A percentile compares a stretch with the other conserved stretches of the same genome.
Conservation (phyloP, 139 green algal genomes). For the Mychonastes homosphaera region DNA sequence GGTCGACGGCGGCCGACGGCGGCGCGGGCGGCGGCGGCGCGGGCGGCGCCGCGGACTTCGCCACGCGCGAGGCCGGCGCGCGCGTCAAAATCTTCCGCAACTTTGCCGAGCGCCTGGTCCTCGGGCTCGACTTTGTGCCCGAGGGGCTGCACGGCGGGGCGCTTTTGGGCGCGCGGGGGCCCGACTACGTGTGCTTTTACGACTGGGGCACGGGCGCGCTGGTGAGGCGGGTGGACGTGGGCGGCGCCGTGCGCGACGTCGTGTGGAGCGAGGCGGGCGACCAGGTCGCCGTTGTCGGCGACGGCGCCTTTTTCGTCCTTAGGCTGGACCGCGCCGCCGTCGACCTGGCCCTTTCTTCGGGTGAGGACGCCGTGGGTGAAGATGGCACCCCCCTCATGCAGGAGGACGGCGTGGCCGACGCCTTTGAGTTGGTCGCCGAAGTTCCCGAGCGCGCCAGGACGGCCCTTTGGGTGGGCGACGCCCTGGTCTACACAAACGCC, state of each 20-base stretch:
- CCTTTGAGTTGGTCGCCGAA: slow-evolving; percentile 93
- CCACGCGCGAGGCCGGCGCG: slow-evolving; percentile 54
- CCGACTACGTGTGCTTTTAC: slow-evolving; percentile 94
- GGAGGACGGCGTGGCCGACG: slow-evolving; percentile 90
- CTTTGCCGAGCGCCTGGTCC: slow-evolving; percentile 60
- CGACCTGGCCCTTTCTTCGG: slow-evolving; percentile 40
- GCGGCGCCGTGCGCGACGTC: slow-evolving; percentile 48
- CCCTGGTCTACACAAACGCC: slow-evolving; percentile 97
- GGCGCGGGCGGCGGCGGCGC: no score
- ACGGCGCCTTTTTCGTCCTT: slow-evolving; percentile 81
- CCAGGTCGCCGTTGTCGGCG: slow-evolving; percentile 68
- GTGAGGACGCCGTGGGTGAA: slow-evolving; percentile 38
- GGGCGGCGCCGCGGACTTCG: no score
- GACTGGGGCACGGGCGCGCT: slow-evolving; percentile 77
- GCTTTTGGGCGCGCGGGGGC: slow-evolving; percentile 35
- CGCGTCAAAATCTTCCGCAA: slow-evolving; percentile 58
- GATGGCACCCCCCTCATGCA: no score
- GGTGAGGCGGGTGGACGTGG: slow-evolving; percentile 86
- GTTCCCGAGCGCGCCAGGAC: slow-evolving; percentile 40
- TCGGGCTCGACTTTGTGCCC: slow-evolving; percentile 65
- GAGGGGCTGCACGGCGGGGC: slow-evolving; percentile 84
- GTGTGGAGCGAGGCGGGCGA: slow-evolving; percentile 84
- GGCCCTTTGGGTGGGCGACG: slow-evolving; percentile 74
- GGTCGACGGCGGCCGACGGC: slow-evolving; percentile 77
- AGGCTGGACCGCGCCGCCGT: slow-evolving; percentile 40